Evolutionary conservation across 2,329 filamentous ascomycete species (phyloP), one percentile per base, ranked within the genome.

Genomic region (Trichoderma lentiforme): DNA sequence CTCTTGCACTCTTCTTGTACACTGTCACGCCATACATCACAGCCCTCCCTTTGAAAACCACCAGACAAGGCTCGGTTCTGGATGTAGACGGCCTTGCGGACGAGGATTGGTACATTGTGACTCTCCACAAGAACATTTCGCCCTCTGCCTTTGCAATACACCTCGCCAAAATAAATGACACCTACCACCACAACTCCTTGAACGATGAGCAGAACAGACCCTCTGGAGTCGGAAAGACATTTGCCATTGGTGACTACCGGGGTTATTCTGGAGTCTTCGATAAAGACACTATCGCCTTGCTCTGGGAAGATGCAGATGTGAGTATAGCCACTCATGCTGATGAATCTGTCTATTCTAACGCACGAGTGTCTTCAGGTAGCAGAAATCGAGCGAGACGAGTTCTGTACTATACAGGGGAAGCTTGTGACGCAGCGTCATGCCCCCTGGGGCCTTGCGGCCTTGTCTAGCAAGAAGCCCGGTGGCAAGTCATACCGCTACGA

Each of bases 91-190:
- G 6, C 11, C 74, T 83, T 58, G 75, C 80, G 61, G 73, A 83
- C 53, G 75, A 81, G 62, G 80, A 79, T 74, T 84, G 81, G 74
- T 86, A 85, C 76, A 86, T 86, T 71, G 77, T 86, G 76, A 86
- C 83, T 39, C 74, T 86, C 24, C 83, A 84, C 76, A 77, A 80
- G 9, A 78, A 79, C 36, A 74, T 81, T 56, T 74, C 74, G 15
- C 72, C 77, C 18, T 73, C 76, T 1, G 75, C 79, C n/a, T 73
- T 83, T 30, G 79, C 80, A n/a, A 73, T 75, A 36, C 82, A 84
- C 68, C 32, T 83, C 3, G 67, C 71, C 3, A 81, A 80, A 78
- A 14, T 53, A 12, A 53, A 53, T 24, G 47, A 12, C 47, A 53
- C n/a, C 9, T 53, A 53, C 21, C n/a, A 53, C 3, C 47, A 21